A percentile compares a stretch with the other conserved stretches of the same genome.
Conservation (phyloP, 768 basidiomycete species). For the Kwoniella sp. region DNA sequence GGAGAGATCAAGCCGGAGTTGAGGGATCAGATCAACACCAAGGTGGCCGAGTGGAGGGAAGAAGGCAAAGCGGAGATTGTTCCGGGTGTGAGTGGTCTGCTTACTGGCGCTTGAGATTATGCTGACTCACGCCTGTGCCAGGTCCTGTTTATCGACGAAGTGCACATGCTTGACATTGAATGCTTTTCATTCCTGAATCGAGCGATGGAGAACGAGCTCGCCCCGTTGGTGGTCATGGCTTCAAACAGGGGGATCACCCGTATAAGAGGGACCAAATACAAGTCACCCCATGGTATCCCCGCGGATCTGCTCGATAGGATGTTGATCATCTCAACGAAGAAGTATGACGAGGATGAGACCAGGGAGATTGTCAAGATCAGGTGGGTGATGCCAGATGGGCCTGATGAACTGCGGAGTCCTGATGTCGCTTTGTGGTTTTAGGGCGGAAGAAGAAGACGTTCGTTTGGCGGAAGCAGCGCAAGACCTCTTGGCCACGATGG, state of each 20-base stretch:
- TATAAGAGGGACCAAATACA: conserved; percentile 91
- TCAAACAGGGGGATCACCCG: conserved; percentile 91
- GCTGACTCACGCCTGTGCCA: conserved; percentile 43
- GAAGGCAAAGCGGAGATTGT: conserved; percentile 98
- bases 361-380: conserved; percentile 88
- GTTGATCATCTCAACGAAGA: conserved; percentile 87
- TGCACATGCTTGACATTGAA: conserved; percentile 99
- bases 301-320: conserved; percentile 92
- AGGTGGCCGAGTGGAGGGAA: conserved; percentile 95
- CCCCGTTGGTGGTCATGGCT: conserved; percentile 97
- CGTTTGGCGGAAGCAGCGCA: conserved; percentile 68
- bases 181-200: conserved; percentile 98
- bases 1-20: conserved; percentile 98
- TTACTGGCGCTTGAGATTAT: neutral
- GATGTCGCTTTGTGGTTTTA: conserved; percentile 36
- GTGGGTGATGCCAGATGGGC: conserved; percentile 52
- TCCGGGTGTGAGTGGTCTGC: conserved; percentile 66
- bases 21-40: conserved; percentile 91
- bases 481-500: conserved; percentile 81
- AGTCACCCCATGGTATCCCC: conserved; percentile 89
- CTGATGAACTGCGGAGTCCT: neutral
- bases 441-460: conserved; percentile 94
- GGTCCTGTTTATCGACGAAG: conserved; percentile 99
- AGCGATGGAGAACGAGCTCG: conserved; percentile 85
- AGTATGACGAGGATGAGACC: conserved; percentile 77